phyloP scores from a whole-genome alignment of 352 stramenopile species.

The Thraustotheca clavata region DNA sequence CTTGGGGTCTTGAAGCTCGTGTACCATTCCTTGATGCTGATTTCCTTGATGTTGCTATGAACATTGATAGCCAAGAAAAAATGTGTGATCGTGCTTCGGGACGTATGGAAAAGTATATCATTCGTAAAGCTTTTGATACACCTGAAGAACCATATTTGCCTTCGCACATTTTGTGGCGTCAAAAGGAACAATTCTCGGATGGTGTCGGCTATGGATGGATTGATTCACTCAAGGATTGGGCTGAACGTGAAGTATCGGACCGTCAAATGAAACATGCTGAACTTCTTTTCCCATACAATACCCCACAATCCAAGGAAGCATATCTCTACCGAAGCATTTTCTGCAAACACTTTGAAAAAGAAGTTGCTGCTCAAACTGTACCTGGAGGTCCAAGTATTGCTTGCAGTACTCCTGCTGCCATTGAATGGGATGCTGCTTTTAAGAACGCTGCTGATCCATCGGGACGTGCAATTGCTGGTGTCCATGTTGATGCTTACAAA shows the following conservation, averaged over 20 bases:
- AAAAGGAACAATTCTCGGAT: slow-evolving; percentile 99
- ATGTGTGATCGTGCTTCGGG: slow-evolving; percentile 84
- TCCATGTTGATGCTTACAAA: slow-evolving; percentile 94
- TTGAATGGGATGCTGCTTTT: slow-evolving; percentile 96
- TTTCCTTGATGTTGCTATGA: slow-evolving; percentile 98
- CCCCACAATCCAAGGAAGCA: slow-evolving; percentile 96
- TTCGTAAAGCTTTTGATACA: slow-evolving; percentile 98
- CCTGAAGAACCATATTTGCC: slow-evolving; percentile 96
- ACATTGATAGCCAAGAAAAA: slow-evolving; percentile 95
- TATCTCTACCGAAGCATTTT: slow-evolving; percentile 97
- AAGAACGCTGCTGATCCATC: slow-evolving; percentile 92
- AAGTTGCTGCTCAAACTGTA: slow-evolving; percentile 95
- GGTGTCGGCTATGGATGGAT: slow-evolving; percentile 99
- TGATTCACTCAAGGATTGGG: slow-evolving; percentile 93
- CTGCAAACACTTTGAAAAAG: slow-evolving; percentile 96
- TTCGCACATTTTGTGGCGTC: slow-evolving; percentile 96
- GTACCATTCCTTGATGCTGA: slow-evolving; percentile 98
- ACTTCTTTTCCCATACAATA: slow-evolving; percentile 97
- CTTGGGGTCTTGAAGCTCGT: slow-evolving; percentile 96
- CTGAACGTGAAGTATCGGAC: slow-evolving; percentile 91
- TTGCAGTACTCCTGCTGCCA: slow-evolving; percentile 95
- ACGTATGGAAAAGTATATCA: slow-evolving; percentile 98
- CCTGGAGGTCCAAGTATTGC: slow-evolving; percentile 97
- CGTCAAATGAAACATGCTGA: slow-evolving; percentile 92
- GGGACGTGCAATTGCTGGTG: slow-evolving; percentile 89